These are phyloP conservation scores for Wallacemonas collosoma DNA, from an alignment of 208 protist genomes.

Conservation along the genomic window DNA sequence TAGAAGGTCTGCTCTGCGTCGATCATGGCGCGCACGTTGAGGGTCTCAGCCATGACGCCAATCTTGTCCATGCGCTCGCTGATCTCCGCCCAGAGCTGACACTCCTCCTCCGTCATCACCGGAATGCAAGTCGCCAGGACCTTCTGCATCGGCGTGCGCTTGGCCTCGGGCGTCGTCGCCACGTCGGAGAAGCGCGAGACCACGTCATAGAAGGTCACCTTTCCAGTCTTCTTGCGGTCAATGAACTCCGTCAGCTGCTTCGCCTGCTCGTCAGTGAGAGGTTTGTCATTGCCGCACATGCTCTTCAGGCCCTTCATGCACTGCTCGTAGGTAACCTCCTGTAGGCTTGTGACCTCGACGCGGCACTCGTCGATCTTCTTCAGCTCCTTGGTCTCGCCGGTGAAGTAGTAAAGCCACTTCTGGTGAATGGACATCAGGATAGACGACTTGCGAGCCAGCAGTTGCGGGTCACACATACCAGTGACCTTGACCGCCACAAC, in stretches of 20 bases:
- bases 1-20: slow-evolving; percentile 98
- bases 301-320: slow-evolving; percentile 55
- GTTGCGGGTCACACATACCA: slow-evolving; percentile 90
- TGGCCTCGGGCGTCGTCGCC: slow-evolving; percentile 18
- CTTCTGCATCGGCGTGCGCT: slow-evolving; percentile 59
- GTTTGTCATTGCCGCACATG: slow-evolving; percentile 26
- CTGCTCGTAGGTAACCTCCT: slow-evolving; percentile 70
- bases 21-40: slow-evolving; percentile 88
- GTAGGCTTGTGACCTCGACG: slow-evolving; percentile 59
- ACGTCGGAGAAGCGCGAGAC: slow-evolving; percentile 16
- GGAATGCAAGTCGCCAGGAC: slow-evolving; percentile 67
- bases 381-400: slow-evolving; percentile 43
- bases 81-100: slow-evolving; percentile 71
- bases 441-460: slow-evolving; percentile 87
- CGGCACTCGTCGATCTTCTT: slow-evolving; percentile 88
- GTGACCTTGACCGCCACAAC: slow-evolving; percentile 92
- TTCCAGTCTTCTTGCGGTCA: slow-evolving; percentile 69
- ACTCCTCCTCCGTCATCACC: slow-evolving; percentile 72
- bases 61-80: slow-evolving; percentile 73
- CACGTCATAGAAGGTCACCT: slow-evolving; percentile 78
- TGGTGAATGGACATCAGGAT: slow-evolving; percentile 89
- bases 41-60: slow-evolving; percentile 57
- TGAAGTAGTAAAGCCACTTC: slow-evolving; percentile 83
- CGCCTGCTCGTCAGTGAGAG: slow-evolving; percentile 55
- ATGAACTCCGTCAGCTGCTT: slow-evolving; percentile 58